Percentiles rank a stretch among this genome's conserved stretches.
Evolutionary conservation across 2,329 filamentous ascomycete species (phyloP).

Genomic region (Pseudogymnoascus sp.): DNA sequence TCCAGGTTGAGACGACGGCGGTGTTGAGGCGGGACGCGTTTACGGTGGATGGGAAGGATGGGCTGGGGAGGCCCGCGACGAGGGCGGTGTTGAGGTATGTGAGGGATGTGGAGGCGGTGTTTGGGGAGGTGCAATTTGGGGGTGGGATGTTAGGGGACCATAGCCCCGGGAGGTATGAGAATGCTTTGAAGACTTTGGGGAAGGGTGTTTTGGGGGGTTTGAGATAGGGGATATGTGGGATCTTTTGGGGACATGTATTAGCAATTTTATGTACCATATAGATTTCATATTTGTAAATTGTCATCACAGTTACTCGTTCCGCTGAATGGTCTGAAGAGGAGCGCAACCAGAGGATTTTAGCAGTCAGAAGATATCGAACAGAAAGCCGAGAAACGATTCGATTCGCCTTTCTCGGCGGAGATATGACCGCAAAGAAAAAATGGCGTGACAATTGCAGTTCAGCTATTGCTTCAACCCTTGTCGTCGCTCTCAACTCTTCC

Average conservation of each 20-base stretch:
- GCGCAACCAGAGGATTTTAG: neutral
- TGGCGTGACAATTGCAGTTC: too few relatives aligned
- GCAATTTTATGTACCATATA: slow-evolving; percentile 1
- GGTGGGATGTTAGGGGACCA: slow-evolving; percentile 71
- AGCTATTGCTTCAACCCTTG: too few relatives aligned
- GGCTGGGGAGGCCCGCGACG: slow-evolving; percentile 58
- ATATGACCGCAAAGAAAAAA: neutral
- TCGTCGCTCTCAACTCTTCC: too few relatives aligned
- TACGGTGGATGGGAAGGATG: slow-evolving; percentile 27
- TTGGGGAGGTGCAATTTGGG: slow-evolving; percentile 64
- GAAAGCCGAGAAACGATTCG: too few relatives aligned
- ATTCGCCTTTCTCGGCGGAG: too few relatives aligned
- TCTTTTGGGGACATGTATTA: neutral
- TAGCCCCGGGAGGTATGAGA: slow-evolving; percentile 67
- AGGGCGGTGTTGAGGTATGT: slow-evolving; percentile 65
- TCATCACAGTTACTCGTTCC: neutral
- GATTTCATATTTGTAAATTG: neutral
- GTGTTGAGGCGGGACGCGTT: slow-evolving; percentile 64
- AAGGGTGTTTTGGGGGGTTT: slow-evolving; percentile 29
- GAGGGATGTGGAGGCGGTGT: slow-evolving; percentile 61
- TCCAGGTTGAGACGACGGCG: slow-evolving; percentile 60
- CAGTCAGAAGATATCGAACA: too few relatives aligned
- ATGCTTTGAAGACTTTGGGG: slow-evolving; percentile 55
- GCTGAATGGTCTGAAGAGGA: neutral
- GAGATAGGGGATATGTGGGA: neutral